These are phyloP conservation scores for Erigeron canadensis DNA, from an alignment of 129 eudicot genomes.

Conservation along the genomic window DNA sequence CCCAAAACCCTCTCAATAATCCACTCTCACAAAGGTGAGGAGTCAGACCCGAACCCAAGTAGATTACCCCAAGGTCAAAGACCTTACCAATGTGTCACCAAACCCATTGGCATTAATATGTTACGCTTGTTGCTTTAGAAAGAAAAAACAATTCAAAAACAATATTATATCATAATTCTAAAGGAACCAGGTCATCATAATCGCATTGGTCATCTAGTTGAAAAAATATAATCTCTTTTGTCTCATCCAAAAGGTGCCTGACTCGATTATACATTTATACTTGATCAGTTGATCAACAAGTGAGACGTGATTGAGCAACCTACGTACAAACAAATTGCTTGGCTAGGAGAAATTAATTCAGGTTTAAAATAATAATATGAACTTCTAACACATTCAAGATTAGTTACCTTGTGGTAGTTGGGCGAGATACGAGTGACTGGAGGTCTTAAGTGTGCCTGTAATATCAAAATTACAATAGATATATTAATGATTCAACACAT, in stretches of 20 bases:
- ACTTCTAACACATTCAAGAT: too few species aligned
- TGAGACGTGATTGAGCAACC: too few species aligned
- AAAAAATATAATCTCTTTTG: background rate
- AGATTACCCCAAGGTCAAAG: too few species aligned
- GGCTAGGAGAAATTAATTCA: background rate
- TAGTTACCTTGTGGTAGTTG: background rate
- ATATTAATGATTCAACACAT: background rate
- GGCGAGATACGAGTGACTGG: background rate
- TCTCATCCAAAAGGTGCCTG: too few species aligned
- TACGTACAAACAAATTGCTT: constrained; percentile 36
- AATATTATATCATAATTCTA: background rate
- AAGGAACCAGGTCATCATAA: background rate
- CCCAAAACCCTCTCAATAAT: too few species aligned
- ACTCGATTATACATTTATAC: too few species aligned
- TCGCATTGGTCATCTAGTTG: background rate
- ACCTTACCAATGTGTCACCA: too few species aligned
- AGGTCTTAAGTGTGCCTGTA: background rate
- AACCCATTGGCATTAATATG: too few species aligned
- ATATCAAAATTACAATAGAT: background rate
- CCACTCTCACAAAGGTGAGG: too few species aligned
- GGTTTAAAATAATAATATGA: too few species aligned
- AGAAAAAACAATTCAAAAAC: background rate
- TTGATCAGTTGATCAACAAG: too few species aligned
- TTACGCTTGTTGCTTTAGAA: background rate
- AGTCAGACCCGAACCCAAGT: too few species aligned